Evolutionary conservation across 1,139 yeast species (phyloP), one percentile per base, ranked within the genome.

Genomic region (Geotrichum candidum): DNA sequence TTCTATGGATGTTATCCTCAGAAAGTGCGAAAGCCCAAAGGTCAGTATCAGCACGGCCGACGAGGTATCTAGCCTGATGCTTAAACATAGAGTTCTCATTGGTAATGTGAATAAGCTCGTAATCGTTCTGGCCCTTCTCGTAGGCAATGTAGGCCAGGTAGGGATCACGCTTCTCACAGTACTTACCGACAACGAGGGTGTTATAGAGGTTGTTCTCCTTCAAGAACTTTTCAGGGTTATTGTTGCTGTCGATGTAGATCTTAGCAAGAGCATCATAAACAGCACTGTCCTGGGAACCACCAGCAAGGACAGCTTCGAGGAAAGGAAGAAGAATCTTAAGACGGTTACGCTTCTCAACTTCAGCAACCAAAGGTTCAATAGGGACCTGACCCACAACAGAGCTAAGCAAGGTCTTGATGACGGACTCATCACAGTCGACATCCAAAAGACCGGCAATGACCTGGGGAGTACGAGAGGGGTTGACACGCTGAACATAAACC

Each of bases 121-220:
- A 87, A 74, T 94, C 97, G 71, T 94, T 92, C 63, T 83, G 81
- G 73, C 99, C 99, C 78, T 91, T 92, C 66, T 96, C 96, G 76
- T 94, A 94, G 61, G 97, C 96, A 77, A 94, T 94, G 76, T 90
- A 94, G 23, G 99, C 99, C 75, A 94, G 82, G 78, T 90, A 94
- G 65, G 99, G 99, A 73, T 94, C 99, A 76, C 99, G 88, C 84
- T 90, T 94, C 77, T 95, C 99, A 83, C 99, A 95, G 81, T 94
- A 94, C 74, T 87, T 91, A 82, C 99, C 99, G 69, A 94, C 97
- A 69, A 88, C 89, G 69, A 90, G 80, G 31, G 99, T 88, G 76
- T 94, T 96, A 78, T 95, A 94, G 72, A 84, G 82, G 70, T 86
- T 82, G 75, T 94, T 95, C 76, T 94, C 99, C 75, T 86, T 87